A percentile compares a stretch with the other conserved stretches of the same genome.
Conservation (phyloP, 495 filamentous ascomycete genomes). For the Podospora anserina region DNA sequence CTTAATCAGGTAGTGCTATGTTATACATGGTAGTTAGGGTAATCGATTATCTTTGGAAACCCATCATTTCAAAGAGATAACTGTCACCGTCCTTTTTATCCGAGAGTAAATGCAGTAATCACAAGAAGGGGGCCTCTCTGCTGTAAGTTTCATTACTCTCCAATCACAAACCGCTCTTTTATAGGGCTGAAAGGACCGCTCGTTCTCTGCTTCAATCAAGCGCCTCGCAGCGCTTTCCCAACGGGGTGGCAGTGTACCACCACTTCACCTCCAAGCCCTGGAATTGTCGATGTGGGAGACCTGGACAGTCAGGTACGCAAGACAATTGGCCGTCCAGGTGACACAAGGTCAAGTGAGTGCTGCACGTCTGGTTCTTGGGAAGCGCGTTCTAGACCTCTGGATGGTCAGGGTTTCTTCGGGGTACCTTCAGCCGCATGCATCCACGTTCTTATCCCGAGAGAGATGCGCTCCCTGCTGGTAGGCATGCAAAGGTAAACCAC, state of each 20-base stretch:
- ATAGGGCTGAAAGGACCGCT: too few species aligned
- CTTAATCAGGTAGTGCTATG: too few species aligned
- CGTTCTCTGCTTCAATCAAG: neutral
- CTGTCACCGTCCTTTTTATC: too few species aligned
- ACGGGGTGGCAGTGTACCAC: neutral
- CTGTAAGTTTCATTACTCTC: too few species aligned
- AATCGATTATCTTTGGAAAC: too few species aligned
- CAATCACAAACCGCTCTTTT: too few species aligned
- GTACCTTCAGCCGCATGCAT: slow-evolving; percentile 1
- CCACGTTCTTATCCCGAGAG: neutral
- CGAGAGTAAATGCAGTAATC: too few species aligned
- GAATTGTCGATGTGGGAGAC: neutral
- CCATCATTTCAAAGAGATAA: too few species aligned
- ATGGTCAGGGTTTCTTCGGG: neutral
- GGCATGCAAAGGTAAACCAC: neutral
- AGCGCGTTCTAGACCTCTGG: neutral
- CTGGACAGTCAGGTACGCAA: neutral
- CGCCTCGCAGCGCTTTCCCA: neutral
- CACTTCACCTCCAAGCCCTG: neutral
- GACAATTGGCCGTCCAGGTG: neutral
- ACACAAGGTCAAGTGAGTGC: neutral
- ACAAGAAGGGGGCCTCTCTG: too few species aligned
- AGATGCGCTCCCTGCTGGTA: neutral
- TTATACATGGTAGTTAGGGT: too few species aligned
- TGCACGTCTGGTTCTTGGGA: neutral